Conservation (phyloP, 1,284 basidiomycete genomes). For the Phellinidium pouzarii region DNA sequence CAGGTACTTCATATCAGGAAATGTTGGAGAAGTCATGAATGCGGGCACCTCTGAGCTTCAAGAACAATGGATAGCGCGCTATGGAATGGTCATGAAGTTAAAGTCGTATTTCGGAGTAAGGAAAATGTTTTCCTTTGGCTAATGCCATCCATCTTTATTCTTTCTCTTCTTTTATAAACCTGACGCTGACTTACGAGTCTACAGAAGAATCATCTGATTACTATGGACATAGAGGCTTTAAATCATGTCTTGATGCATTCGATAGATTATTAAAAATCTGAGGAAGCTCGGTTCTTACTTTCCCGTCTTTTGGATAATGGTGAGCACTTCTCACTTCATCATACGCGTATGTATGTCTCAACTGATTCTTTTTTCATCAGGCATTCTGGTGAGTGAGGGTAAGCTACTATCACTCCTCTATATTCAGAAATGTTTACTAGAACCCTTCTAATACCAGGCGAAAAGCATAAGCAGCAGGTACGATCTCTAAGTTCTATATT, state of each 20-base stretch:
- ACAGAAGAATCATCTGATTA: conserved; percentile 37
- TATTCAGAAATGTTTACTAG: neutral
- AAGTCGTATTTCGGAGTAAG: conserved; percentile 20
- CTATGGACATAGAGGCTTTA: conserved; percentile 42
- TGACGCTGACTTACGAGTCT: no score
- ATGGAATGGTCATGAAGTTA: conserved; percentile 20
- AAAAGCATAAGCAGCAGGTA: conserved; percentile 18
- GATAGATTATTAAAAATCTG: conserved; percentile 42
- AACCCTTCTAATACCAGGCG: no score
- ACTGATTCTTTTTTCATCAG: neutral
- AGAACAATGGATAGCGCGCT: conserved; percentile 22
- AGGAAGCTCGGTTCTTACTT: conserved; percentile 31
- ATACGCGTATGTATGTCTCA: neutral
- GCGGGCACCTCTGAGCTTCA: neutral
- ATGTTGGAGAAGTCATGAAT: conserved; percentile 16
- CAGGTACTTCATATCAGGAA: conserved; percentile 17
- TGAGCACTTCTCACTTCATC: conserved; percentile 16
- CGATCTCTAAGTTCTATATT: neutral
- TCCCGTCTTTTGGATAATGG: conserved; percentile 40
- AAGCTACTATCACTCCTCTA: neutral
- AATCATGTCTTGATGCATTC: conserved; percentile 43
- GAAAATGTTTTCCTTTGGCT: no score
- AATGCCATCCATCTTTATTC: neutral
- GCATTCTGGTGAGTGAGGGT: conserved; percentile 17
- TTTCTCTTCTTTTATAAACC: no score